Percentiles rank a stretch among this genome's conserved stretches.
These are phyloP conservation scores for Boletellus sp. DNA, from an alignment of 1,284 basidiomycete genomes.

Conservation along the genomic window DNA sequence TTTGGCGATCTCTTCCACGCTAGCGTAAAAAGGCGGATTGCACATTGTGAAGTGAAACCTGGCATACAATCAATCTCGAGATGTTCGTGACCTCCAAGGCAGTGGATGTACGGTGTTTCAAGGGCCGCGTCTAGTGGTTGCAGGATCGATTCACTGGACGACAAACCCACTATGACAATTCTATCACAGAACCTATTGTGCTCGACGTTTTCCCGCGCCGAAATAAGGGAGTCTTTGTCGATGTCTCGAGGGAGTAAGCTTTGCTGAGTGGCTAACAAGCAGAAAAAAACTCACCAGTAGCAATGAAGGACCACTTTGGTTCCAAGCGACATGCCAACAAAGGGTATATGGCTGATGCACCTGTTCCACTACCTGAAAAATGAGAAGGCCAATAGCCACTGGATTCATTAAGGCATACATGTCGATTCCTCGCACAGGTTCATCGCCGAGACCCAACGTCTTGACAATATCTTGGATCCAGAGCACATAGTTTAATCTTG, in stretches of 20 bases:
- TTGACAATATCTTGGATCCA: conserved; percentile 69
- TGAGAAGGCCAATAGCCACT: neutral
- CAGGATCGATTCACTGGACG: conserved; percentile 46
- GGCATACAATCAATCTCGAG: neutral
- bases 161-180: conserved; percentile 46
- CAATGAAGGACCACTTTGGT: conserved; percentile 57
- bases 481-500: conserved; percentile 73
- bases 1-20: conserved; percentile 59
- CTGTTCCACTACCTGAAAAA: conserved; percentile 68
- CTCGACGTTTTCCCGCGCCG: conserved; percentile 53
- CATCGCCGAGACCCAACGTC: conserved; percentile 13
- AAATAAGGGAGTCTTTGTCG: conserved; percentile 55
- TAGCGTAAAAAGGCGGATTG: conserved; percentile 92
- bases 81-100: neutral
- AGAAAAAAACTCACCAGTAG: conserved; percentile 54
- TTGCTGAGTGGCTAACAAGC: neutral
- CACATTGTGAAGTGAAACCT: conserved; percentile 82
- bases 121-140: conserved; percentile 38
- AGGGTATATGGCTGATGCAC: conserved; percentile 88
- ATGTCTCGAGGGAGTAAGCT: conserved; percentile 50
- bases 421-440: conserved; percentile 45
- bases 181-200: conserved; percentile 50
- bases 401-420: conserved; percentile 38
- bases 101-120: conserved; percentile 16
- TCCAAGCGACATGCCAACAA: conserved; percentile 65